A percentile compares a stretch with the other conserved stretches of the same genome.
phyloP scores from a whole-genome alignment of 495 filamentous ascomycete genomes.

The Penicillium dipodomyicola region DNA sequence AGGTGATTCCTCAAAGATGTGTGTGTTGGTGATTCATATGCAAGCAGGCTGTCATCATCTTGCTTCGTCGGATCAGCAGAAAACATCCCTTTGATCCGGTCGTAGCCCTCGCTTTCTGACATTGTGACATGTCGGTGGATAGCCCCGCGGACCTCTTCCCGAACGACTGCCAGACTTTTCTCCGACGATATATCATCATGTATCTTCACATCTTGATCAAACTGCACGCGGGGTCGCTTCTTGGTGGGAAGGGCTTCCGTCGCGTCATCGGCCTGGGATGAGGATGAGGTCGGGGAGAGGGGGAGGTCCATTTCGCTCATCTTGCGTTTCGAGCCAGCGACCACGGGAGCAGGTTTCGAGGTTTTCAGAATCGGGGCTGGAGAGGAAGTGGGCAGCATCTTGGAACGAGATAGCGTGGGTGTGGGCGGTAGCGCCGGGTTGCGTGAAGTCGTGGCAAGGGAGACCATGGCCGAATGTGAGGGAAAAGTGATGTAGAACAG shows the following conservation, averaged over 20 bases:
- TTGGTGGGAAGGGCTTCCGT: slow-evolving; percentile 43
- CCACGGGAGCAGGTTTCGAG: slow-evolving; percentile 27
- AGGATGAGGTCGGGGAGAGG: slow-evolving; percentile 38
- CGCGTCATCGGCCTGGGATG: slow-evolving; percentile 35
- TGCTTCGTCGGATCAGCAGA: slow-evolving; percentile 43
- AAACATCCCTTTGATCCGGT: slow-evolving; percentile 70
- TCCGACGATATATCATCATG: slow-evolving; percentile 44
- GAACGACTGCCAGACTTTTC: slow-evolving; percentile 59
- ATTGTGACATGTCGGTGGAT: slow-evolving; percentile 61
- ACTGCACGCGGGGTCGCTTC: slow-evolving; percentile 69
- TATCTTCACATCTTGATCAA: slow-evolving; percentile 69
- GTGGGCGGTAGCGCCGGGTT: slow-evolving; percentile 30
- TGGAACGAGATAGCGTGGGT: slow-evolving; percentile 25
- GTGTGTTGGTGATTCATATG: slow-evolving; percentile 43
- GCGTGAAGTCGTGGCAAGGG: slow-evolving; percentile 39
- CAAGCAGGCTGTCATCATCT: slow-evolving; percentile 41
- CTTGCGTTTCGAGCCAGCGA: slow-evolving; percentile 37
- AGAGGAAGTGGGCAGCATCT: slow-evolving; percentile 37
- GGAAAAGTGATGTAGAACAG: slow-evolving; percentile 2
- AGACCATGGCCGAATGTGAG: slow-evolving; percentile 39
- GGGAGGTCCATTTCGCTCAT: slow-evolving; percentile 42
- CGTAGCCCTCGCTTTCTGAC: slow-evolving; percentile 69
- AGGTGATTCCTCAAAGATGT: slow-evolving; percentile 67
- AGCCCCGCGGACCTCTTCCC: slow-evolving; percentile 69
- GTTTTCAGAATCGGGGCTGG: slow-evolving; percentile 46